Evolutionary conservation across 1,139 yeast genomes (phyloP).

Genomic region (Hyphopichia burtonii): DNA sequence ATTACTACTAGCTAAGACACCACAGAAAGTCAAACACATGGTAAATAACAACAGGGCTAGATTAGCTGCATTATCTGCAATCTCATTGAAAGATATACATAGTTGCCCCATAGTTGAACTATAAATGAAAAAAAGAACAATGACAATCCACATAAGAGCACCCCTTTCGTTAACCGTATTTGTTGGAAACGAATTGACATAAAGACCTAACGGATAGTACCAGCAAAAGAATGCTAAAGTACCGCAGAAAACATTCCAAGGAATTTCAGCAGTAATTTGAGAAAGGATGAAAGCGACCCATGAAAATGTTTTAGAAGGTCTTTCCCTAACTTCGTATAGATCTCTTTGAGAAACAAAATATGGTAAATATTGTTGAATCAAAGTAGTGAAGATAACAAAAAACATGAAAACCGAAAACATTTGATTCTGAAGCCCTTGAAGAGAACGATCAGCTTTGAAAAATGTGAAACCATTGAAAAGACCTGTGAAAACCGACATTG

Average conservation of each 20-base stretch:
- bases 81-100: slow-evolving; percentile 37
- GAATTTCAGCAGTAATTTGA: slow-evolving; percentile 71
- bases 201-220: slow-evolving; percentile 81
- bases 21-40: slow-evolving; percentile 34
- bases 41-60: slow-evolving; percentile 26
- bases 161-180: slow-evolving; percentile 32
- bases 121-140: slow-evolving; percentile 37
- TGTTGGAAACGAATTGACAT: slow-evolving; percentile 47
- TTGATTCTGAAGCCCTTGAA: slow-evolving; percentile 48
- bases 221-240: slow-evolving; percentile 69
- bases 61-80: slow-evolving; percentile 41
- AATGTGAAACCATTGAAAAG: slow-evolving; percentile 48
- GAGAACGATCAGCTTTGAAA: slow-evolving; percentile 26
- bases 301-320: slow-evolving; percentile 30
- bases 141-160: slow-evolving; percentile 42
- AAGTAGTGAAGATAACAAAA: slow-evolving; percentile 42
- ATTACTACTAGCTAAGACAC: slow-evolving; percentile 26
- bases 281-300: slow-evolving; percentile 46
- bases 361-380: slow-evolving; percentile 53
- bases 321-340: slow-evolving; percentile 36
- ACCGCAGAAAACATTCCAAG: slow-evolving; percentile 69
- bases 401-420: slow-evolving; percentile 59
- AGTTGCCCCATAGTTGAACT: slow-evolving; percentile 39
- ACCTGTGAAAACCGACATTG: slow-evolving; percentile 38
- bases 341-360: slow-evolving; percentile 32